These are phyloP conservation scores for Xylariaceae sp. DNA, from an alignment of 2,329 filamentous ascomycete genomes.

Conservation along the genomic window DNA sequence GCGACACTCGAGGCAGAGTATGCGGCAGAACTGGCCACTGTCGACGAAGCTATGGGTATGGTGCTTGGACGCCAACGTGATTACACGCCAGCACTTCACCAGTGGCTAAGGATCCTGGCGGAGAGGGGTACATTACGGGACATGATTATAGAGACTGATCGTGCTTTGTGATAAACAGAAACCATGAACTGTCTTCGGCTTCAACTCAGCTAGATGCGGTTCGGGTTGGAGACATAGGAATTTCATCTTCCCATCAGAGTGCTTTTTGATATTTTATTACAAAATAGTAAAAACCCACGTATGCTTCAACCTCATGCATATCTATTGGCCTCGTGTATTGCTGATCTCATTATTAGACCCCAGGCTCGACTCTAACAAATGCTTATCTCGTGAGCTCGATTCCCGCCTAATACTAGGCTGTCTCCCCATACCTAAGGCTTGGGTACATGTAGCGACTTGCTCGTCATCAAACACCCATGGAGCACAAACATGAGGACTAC, in stretches of 20 bases:
- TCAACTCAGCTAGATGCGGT: too few relatives aligned
- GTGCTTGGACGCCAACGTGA: constrained; percentile 59
- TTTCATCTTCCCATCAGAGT: too few relatives aligned
- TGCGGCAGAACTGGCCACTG: constrained; percentile 38
- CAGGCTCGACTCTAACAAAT: too few relatives aligned
- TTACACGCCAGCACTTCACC: constrained; percentile 64
- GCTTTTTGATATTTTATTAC: too few relatives aligned
- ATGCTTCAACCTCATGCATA: too few relatives aligned
- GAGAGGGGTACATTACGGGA: constrained; percentile 58
- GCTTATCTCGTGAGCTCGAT: background rate
- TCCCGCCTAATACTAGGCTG: background rate
- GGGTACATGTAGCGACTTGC: constrained; percentile 89
- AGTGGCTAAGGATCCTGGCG: constrained; percentile 66
- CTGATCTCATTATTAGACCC: too few relatives aligned
- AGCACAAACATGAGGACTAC: constrained; percentile 73
- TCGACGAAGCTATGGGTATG: constrained; percentile 44
- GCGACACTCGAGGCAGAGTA: constrained; percentile 40
- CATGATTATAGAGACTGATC: constrained; percentile 15
- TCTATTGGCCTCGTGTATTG: too few relatives aligned
- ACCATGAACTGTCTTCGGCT: too few relatives aligned
- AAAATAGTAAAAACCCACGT: too few relatives aligned
- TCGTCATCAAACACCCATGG: constrained; percentile 94
- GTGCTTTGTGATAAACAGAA: background rate
- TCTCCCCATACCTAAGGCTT: constrained; percentile 56
- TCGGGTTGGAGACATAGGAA: too few relatives aligned